phyloP scores from a whole-genome alignment of 441 rosid genomes.

The Erodium chrysanthum region DNA sequence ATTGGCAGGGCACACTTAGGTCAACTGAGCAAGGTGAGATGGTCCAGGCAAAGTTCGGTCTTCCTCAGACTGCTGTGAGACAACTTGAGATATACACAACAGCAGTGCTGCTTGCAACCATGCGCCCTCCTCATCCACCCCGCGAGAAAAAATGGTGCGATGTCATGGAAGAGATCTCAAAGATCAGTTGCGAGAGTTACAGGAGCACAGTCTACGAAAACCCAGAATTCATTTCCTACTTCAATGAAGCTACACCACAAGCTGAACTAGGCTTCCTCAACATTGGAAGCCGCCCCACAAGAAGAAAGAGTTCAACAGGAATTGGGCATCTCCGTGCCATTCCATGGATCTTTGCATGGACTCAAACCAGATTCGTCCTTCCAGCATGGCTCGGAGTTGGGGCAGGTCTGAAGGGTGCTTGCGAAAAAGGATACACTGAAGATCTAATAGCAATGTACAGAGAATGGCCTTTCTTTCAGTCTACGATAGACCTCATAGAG shows the following conservation, averaged over 20 bases:
- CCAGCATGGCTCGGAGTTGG: slow-evolving; percentile 68
- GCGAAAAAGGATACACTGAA: slow-evolving; percentile 65
- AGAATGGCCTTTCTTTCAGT: slow-evolving; percentile 94
- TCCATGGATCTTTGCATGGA: slow-evolving; percentile 73
- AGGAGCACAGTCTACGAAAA: slow-evolving; percentile 73
- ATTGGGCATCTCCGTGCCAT: slow-evolving; percentile 70
- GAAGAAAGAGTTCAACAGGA: slow-evolving; percentile 59
- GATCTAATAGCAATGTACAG: slow-evolving; percentile 76
- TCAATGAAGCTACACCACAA: slow-evolving; percentile 93
- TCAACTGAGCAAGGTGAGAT: slow-evolving; percentile 98
- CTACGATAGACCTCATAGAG: slow-evolving; percentile 83
- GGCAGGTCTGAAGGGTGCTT: slow-evolving; percentile 55
- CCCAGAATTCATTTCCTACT: slow-evolving; percentile 77
- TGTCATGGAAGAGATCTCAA: slow-evolving; percentile 65
- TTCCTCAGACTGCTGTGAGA: slow-evolving; percentile 81
- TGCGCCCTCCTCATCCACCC: slow-evolving; percentile 72
- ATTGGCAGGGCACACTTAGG: slow-evolving; percentile 71
- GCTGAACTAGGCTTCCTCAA: slow-evolving; percentile 89
- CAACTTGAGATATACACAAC: slow-evolving; percentile 92
- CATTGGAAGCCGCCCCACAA: slow-evolving; percentile 62
- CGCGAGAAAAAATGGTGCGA: slow-evolving; percentile 57
- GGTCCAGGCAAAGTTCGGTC: slow-evolving; percentile 95
- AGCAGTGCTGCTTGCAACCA: slow-evolving; percentile 81
- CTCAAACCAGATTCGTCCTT: slow-evolving; percentile 57
- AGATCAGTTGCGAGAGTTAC: slow-evolving; percentile 67